Conservation (phyloP, 2,329 filamentous ascomycete species). For the Penicillium hesseltinei region DNA sequence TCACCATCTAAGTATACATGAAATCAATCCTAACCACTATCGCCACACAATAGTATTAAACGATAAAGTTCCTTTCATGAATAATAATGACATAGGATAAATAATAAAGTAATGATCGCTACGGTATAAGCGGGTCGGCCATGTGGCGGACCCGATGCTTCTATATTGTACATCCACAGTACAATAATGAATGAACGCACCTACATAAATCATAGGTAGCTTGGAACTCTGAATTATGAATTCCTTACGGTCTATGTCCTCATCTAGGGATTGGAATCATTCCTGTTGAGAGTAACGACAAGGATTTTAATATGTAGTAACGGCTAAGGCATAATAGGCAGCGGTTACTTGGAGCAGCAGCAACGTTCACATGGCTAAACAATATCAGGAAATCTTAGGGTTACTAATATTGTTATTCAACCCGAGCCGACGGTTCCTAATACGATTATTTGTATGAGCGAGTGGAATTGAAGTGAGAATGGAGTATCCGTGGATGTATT, state of each 20-base stretch:
- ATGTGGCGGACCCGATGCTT: neutral
- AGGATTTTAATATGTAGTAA: neutral
- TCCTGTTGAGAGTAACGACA: neutral
- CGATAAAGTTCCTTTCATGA: too few species aligned
- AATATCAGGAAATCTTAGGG: neutral
- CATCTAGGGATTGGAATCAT: neutral
- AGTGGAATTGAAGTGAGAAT: conserved; percentile 19
- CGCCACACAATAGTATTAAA: neutral
- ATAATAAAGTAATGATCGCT: neutral
- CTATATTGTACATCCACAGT: neutral
- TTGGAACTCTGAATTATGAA: neutral
- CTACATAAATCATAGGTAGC: neutral
- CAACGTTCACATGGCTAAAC: neutral
- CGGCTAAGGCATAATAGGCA: neutral
- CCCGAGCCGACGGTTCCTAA: too few species aligned
- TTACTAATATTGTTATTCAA: neutral
- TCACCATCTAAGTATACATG: neutral
- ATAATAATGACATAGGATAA: neutral
- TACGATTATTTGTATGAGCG: conserved; percentile 21
- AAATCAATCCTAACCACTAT: neutral
- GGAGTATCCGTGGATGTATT: neutral
- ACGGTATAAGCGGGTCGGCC: neutral
- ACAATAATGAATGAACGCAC: neutral
- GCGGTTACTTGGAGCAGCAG: neutral
- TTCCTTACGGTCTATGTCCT: neutral